Evolutionary conservation across 1,139 yeast species (phyloP).

Genomic region (Taphrina populina): DNA sequence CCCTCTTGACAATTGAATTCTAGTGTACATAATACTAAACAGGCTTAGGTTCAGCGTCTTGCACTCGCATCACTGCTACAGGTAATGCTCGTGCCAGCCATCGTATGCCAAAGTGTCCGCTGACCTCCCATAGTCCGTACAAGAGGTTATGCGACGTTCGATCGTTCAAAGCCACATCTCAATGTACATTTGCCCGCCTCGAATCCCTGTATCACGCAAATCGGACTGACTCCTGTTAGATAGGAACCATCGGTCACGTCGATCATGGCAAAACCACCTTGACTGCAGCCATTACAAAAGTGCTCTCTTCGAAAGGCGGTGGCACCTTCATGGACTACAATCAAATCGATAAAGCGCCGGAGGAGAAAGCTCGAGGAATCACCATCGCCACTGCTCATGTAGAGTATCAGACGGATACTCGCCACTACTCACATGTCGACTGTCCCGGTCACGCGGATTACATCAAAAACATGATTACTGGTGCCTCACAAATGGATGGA

Average conservation of each 20-base stretch:
- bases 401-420: constrained; percentile 86
- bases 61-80: background rate
- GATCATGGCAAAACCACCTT: constrained; percentile 98
- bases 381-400: constrained; percentile 97
- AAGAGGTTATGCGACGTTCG: constrained; percentile 54
- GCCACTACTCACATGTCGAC: constrained; percentile 96
- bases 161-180: constrained; percentile 92
- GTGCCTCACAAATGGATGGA: constrained; percentile 99
- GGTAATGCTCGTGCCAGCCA: background rate
- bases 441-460: constrained; percentile 99
- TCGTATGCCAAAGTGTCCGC: background rate
- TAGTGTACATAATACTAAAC: background rate
- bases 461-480: constrained; percentile 98
- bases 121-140: background rate
- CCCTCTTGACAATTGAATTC: background rate
- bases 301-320: constrained; percentile 81
- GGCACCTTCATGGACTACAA: constrained; percentile 91
- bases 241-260: constrained; percentile 95
- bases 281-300: constrained; percentile 98
- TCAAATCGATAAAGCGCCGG: constrained; percentile 96
- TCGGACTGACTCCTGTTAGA: constrained; percentile 38
- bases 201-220: too few species aligned
- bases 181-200: too few species aligned
- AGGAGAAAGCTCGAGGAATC: constrained; percentile 99
- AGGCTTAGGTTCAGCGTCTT: background rate